Percentiles rank a stretch among this genome's conserved stretches.
Conservation (phyloP, 306 rosid species). For the Delonix regia region DNA sequence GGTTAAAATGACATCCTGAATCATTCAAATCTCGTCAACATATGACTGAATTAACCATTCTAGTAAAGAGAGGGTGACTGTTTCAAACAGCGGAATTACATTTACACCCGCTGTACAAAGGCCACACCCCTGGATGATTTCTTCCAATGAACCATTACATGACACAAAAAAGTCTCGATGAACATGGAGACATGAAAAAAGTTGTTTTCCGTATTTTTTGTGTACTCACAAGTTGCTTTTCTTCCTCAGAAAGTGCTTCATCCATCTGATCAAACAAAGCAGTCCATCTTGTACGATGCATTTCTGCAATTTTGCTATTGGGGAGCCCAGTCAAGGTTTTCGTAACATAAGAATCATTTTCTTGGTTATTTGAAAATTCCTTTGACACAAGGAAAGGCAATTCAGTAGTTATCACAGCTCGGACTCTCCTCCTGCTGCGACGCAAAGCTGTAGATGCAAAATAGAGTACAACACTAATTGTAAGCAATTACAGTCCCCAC, state of each 20-base stretch:
- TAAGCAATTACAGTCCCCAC: conserved; percentile 24
- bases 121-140: neutral
- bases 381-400: conserved; percentile 77
- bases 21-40: neutral
- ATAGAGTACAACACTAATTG: conserved; percentile 9
- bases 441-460: conserved; percentile 66
- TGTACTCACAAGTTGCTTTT: conserved; percentile 85
- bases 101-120: neutral
- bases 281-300: conserved; percentile 86
- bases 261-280: conserved; percentile 86
- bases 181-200: neutral
- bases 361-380: conserved; percentile 67
- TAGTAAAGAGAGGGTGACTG: neutral
- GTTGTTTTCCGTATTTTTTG: neutral
- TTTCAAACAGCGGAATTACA: conserved; percentile 4
- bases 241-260: conserved; percentile 85
- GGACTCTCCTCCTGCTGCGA: conserved; percentile 85
- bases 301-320: conserved; percentile 51
- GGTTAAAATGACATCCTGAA: neutral
- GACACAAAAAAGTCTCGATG: conserved; percentile 7
- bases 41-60: neutral
- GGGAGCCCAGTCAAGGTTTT: conserved; percentile 44
- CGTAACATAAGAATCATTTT: conserved; percentile 42
- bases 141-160: neutral
- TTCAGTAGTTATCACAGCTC: conserved; percentile 76